These are phyloP conservation scores for Neocallimastix lanati DNA, from an alignment of 192 early-diverging fungal genomes.

Conservation along the genomic window DNA sequence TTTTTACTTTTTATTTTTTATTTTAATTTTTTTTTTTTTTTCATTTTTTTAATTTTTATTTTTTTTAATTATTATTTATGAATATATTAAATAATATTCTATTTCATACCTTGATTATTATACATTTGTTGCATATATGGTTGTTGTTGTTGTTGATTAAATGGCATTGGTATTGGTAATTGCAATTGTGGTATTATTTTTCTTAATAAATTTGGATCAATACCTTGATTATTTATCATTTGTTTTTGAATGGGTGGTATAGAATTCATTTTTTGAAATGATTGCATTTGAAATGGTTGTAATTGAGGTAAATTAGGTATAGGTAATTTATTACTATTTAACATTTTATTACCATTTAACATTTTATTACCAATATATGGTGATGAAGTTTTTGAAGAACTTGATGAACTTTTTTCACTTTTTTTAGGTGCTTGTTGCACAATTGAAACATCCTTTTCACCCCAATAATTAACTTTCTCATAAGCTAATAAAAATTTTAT, in stretches of 20 bases:
- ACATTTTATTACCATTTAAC: neutral
- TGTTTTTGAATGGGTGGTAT: neutral
- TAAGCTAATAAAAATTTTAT: conserved; percentile 42
- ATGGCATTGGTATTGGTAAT: neutral
- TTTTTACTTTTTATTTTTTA: too few species aligned
- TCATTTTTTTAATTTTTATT: too few species aligned
- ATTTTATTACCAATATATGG: neutral
- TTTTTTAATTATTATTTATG: too few species aligned
- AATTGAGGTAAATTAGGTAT: neutral
- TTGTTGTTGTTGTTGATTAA: neutral
- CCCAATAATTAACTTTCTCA: conserved; percentile 35
- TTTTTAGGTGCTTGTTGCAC: neutral
- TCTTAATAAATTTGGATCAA: neutral
- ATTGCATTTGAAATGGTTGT: conserved; percentile 1
- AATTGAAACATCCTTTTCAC: conserved; percentile 6
- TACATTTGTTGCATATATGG: neutral
- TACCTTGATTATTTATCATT: neutral
- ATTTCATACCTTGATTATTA: neutral
- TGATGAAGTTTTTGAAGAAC: neutral
- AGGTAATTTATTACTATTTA: neutral
- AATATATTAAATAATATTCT: too few species aligned
- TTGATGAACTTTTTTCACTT: neutral
- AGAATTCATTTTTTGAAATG: conserved; percentile 1
- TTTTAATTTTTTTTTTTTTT: too few species aligned
- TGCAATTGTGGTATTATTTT: neutral